These are phyloP conservation scores for Corynespora cassiicola DNA, from an alignment of 2,329 filamentous ascomycete genomes.

Conservation along the genomic window DNA sequence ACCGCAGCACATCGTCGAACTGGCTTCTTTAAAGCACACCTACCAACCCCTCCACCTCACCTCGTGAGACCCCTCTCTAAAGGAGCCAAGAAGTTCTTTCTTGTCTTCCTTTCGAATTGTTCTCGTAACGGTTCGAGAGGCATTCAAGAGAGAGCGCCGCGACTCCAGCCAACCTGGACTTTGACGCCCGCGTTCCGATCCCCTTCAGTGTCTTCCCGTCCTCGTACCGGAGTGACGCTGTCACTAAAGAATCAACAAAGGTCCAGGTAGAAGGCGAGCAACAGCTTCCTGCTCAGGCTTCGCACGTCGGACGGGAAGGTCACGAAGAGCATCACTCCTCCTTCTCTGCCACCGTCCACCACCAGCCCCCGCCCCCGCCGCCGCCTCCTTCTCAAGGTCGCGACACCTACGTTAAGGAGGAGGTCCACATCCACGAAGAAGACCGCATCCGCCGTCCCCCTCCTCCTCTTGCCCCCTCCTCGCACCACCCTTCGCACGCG, in stretches of 20 bases:
- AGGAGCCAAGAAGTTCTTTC: slow-evolving; percentile 61
- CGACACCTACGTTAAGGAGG: slow-evolving; percentile 74
- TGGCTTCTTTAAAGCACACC: slow-evolving; percentile 33
- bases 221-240: slow-evolving; percentile 83
- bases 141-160: slow-evolving; percentile 75
- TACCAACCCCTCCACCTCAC: slow-evolving; percentile 26
- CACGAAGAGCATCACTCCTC: slow-evolving; percentile 75
- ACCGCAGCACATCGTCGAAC: slow-evolving; percentile 32
- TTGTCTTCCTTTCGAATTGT: slow-evolving; percentile 71
- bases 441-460: slow-evolving; percentile 78
- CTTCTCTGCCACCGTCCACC: slow-evolving; percentile 57
- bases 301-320: slow-evolving; percentile 98
- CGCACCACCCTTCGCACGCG: no score
- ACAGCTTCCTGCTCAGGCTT: slow-evolving; percentile 73
- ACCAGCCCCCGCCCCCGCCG: no score
- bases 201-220: slow-evolving; percentile 99
- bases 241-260: slow-evolving; percentile 66
- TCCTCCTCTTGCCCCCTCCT: slow-evolving; percentile 33
- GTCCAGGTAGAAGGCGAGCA: slow-evolving; percentile 90
- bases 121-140: slow-evolving; percentile 60
- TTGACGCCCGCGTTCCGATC: slow-evolving; percentile 81
- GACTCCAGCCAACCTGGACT: slow-evolving; percentile 98
- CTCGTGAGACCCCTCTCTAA: slow-evolving; percentile 32
- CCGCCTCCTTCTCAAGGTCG: slow-evolving; percentile 58
- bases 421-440: slow-evolving; percentile 84